These are phyloP conservation scores for Leishmania martiniquensis DNA, from an alignment of 208 protist species.

Conservation along the genomic window DNA sequence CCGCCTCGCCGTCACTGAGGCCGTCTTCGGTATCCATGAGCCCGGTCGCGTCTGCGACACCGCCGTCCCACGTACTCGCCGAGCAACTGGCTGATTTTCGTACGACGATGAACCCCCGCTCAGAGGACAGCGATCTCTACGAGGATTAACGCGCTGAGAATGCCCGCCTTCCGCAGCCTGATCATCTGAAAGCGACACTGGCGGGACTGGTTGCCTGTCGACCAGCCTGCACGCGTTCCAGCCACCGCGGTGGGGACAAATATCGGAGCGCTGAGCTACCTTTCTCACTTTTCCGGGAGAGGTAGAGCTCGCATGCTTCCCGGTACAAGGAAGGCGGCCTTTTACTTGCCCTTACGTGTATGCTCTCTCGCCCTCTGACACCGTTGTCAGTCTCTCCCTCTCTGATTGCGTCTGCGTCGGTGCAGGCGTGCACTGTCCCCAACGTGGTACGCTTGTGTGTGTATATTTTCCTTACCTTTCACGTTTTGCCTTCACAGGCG, in stretches of 20 bases:
- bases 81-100: slow-evolving; percentile 4
- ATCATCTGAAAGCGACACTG: not conserved
- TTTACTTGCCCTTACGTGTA: not conserved
- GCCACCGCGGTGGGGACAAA: not conserved
- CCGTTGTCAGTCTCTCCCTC: not conserved
- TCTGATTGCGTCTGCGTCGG: not conserved
- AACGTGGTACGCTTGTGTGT: not conserved
- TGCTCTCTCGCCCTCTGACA: not conserved
- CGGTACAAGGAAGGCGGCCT: not conserved
- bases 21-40: not conserved
- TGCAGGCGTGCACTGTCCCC: not conserved
- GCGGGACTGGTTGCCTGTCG: not conserved
- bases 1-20: slow-evolving; percentile 1
- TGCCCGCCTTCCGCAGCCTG: not conserved
- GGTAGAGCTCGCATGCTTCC: not conserved
- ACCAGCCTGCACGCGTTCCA: not conserved
- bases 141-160: not conserved
- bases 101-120: slow-evolving; percentile 1
- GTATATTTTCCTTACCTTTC: not conserved
- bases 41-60: not conserved
- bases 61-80: not conserved
- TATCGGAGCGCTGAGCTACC: no score
- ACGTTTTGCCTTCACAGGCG: not conserved
- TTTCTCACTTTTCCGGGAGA: not conserved
- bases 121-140: slow-evolving; percentile 14